Base-by-base conservation (phyloP, 495 filamentous ascomycete genomes). In the Trichoderma reesei region DNA sequence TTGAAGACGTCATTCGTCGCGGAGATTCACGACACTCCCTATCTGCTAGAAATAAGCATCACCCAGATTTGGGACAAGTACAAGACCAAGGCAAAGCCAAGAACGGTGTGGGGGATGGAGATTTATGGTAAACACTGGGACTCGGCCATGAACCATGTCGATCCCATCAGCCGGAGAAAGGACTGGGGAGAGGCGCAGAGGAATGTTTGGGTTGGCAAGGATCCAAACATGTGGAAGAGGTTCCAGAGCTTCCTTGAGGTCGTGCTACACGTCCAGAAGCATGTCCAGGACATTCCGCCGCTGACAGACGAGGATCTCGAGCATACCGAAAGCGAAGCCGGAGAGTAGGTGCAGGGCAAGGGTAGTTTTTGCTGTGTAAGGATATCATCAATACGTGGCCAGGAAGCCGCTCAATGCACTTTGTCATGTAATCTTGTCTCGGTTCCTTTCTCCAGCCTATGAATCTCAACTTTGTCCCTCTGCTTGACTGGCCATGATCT, bases 121-220 rank as follows among this genome's bases (percentile, higher is more conserved):
- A 48, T 88, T 4, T 83, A 76, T 62, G 75, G 81, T 56, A 71
- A 73, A 3, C 61, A 71, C 33, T 88, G 86, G 86, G 80, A 84
- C 44, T 51, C 65, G 2, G 66, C 67, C 20, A 73, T 71, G 66
- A 67, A 68, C 6, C 67, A 66, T 5, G 7, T 62, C 68, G 39
- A 72, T 69, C 39, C 66, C 69, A 1, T 67, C 70, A 36, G 62
- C 56, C 10, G 63, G 67, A 3, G 69, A 66, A 26, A 74, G 72
- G 4, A 66, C n/a, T 83, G 82, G 75, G 67, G 71, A 20, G 69
- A 73, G 16, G 69, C 70, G 9, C 67, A 84, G 34, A 41, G 7
- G 65, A 73, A 42, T 72, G 74, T 16, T 80, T 87, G 66, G 85
- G 86, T 65, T 77, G 74, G 0, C 59, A 60, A 20, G 68, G 64